These are phyloP conservation scores for Tetraselmis striata DNA, from an alignment of 139 green algal genomes.

Conservation along the genomic window DNA sequence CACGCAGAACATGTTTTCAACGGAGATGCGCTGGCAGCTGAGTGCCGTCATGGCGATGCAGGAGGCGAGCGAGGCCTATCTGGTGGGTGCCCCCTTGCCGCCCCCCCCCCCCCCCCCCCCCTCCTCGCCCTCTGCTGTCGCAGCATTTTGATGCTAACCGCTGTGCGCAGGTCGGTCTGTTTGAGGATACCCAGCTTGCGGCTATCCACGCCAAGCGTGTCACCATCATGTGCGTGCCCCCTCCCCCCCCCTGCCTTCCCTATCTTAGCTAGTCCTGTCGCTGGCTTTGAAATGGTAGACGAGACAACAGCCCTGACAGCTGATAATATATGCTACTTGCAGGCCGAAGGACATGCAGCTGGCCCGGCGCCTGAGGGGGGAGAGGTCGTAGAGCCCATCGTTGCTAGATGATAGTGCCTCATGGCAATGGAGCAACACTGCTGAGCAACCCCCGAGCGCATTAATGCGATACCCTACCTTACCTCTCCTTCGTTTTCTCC, in stretches of 20 bases:
- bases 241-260: background rate
- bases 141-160: background rate
- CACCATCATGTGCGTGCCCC: constrained; percentile 22
- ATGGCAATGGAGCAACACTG: too few species aligned
- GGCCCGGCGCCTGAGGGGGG: background rate
- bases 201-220: constrained; percentile 29
- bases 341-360: constrained; percentile 13
- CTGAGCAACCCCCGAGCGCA: too few species aligned
- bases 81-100: constrained; percentile 33
- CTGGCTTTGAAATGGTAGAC: too few species aligned
- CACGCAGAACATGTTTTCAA: constrained; percentile 27
- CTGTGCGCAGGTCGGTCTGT: background rate
- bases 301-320: too few species aligned
- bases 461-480: too few species aligned
- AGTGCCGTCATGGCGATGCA: constrained; percentile 47
- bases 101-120: too few species aligned
- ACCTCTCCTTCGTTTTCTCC: too few species aligned
- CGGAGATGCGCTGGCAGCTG: constrained; percentile 40
- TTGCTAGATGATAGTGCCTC: too few species aligned
- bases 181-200: constrained; percentile 20
- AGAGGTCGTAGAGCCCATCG: background rate
- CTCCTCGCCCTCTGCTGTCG: too few species aligned
- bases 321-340: too few species aligned
- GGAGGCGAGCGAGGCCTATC: constrained; percentile 51
- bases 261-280: too few species aligned